phyloP scores from a whole-genome alignment of 169 alveolate genomes.

The Eimeria necatrix region DNA sequence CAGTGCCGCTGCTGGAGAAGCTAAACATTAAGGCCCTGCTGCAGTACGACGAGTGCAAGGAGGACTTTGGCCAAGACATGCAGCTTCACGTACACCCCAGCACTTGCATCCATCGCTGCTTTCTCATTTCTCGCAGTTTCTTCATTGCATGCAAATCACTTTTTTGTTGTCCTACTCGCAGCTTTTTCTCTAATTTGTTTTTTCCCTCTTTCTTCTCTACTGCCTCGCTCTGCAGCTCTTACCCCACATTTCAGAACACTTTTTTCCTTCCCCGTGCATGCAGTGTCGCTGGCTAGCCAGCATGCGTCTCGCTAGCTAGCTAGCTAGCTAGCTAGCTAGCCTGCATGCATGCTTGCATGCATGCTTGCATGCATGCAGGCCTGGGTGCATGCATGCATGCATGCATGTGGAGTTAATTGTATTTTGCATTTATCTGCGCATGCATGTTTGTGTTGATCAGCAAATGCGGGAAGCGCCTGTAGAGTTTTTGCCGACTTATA shows the following conservation, averaged over 20 bases:
- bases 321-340: background rate
- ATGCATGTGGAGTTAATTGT: background rate
- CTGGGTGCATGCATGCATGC: constrained; percentile 19
- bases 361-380: background rate
- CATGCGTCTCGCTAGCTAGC: background rate
- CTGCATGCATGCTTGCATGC: background rate
- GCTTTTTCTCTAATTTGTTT: no score
- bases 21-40: constrained; percentile 6
- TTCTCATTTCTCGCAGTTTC: background rate
- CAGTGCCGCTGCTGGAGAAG: constrained; percentile 67
- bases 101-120: background rate
- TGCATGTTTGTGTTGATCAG: constrained; percentile 71
- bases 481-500: constrained; percentile 89
- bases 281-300: background rate
- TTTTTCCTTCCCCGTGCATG: background rate
- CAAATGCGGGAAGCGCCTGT: constrained; percentile 88
- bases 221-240: no score
- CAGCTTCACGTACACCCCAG: constrained; percentile 49
- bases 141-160: no score
- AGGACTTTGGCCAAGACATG: constrained; percentile 62
- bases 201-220: no score
- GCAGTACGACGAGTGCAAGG: constrained; percentile 62
- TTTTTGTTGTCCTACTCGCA: no score
- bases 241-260: background rate
- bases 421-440: background rate